phyloP scores from a whole-genome alignment of 2,329 filamentous ascomycete species.

The Daldinia sp. region DNA sequence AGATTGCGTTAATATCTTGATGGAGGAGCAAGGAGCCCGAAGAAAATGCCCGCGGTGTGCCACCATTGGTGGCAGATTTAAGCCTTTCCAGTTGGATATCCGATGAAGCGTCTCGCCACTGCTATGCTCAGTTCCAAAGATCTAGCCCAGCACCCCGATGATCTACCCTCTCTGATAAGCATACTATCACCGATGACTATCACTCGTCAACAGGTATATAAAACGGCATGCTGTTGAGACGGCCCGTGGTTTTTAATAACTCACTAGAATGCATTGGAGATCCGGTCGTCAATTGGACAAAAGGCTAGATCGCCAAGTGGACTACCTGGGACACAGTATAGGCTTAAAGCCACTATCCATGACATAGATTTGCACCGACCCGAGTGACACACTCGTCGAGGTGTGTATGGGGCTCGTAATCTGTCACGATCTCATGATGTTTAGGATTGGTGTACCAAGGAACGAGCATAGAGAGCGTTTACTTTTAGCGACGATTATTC shows the following conservation, averaged over 20 bases:
- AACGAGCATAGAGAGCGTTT: slow-evolving; percentile 33
- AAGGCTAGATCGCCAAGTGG: slow-evolving; percentile 16
- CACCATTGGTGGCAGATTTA: slow-evolving; percentile 81
- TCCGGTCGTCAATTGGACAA: slow-evolving; percentile 8
- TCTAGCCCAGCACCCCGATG: not conserved
- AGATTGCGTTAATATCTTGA: slow-evolving; percentile 83
- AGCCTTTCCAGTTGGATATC: slow-evolving; percentile 85
- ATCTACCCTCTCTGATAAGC: not conserved
- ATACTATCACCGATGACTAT: not conserved
- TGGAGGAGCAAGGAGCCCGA: slow-evolving; percentile 77
- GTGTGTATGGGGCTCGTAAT: slow-evolving; percentile 2
- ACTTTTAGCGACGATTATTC: slow-evolving; percentile 20
- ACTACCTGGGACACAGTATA: slow-evolving; percentile 1
- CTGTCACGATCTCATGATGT: slow-evolving; percentile 21
- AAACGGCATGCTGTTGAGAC: slow-evolving; percentile 2
- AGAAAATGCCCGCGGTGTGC: slow-evolving; percentile 82
- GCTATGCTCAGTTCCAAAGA: slow-evolving; percentile 5
- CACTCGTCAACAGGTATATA: slow-evolving; percentile 2
- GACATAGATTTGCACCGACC: not conserved
- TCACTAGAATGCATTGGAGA: slow-evolving; percentile 5
- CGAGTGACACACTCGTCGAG: slow-evolving; percentile 6
- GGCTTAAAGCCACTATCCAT: not conserved
- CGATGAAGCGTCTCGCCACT: slow-evolving; percentile 57
- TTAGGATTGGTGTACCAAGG: slow-evolving; percentile 24
- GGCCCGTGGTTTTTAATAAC: not conserved